Evolutionary conservation across 768 basidiomycete genomes (phyloP).

Genomic region (Russula abietina): DNA sequence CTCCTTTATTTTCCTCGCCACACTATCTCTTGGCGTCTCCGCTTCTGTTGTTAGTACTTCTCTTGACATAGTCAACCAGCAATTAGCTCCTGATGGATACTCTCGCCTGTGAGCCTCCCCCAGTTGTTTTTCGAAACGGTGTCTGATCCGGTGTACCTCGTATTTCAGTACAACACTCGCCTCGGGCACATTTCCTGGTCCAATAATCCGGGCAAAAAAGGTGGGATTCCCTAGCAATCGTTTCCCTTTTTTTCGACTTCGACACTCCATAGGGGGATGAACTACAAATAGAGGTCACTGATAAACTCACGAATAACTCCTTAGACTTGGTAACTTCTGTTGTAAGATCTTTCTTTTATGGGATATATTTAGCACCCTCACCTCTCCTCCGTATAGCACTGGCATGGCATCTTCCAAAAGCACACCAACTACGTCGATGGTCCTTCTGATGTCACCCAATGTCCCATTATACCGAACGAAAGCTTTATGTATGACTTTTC

Average conservation of each 20-base stretch:
- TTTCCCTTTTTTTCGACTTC: neutral
- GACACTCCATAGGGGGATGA: neutral
- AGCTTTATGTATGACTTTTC: constrained; percentile 20
- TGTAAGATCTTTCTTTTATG: constrained; percentile 1
- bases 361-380: neutral
- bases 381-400: constrained; percentile 20
- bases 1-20: constrained; percentile 3
- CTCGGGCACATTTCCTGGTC: constrained; percentile 2
- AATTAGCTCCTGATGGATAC: constrained; percentile 28
- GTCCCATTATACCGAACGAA: constrained; percentile 24
- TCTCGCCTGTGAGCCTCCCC: constrained; percentile 14
- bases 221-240: neutral
- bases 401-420: constrained; percentile 27
- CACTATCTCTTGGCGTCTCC: constrained; percentile 4
- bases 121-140: neutral
- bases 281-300: constrained; percentile 5
- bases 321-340: constrained; percentile 17
- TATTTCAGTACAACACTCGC: constrained; percentile 3
- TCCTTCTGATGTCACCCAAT: constrained; percentile 24
- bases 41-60: constrained; percentile 26
- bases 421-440: constrained; percentile 23
- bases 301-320: neutral
- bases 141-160: neutral
- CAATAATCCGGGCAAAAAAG: constrained; percentile 3
- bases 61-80: constrained; percentile 23